Base-by-base conservation (phyloP, 2,329 filamentous ascomycete species). In the Cordyceps militaris region DNA sequence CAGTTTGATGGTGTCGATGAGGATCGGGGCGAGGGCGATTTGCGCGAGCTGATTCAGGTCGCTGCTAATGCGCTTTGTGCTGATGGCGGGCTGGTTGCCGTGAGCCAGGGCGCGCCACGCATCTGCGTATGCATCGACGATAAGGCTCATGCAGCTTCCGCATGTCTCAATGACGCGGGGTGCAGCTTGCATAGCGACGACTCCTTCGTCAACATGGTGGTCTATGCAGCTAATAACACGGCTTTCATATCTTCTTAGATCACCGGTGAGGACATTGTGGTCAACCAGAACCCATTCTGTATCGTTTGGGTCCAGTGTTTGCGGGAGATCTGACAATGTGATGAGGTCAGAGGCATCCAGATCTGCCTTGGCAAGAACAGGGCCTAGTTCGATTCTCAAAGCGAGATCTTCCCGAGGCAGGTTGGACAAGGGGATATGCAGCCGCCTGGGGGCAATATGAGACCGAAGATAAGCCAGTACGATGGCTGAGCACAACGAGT, bases 281-380 rank as follows among this genome's bases (percentile, higher is more conserved):
- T 94, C 89, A 4, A 94, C 88, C 1, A 94, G 75, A 19, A 90
- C 72, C 87, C 87, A 91, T 51, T 74, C 76, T 1, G 87, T 86
- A 48, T 83, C 79, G 26, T 79, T 75, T 0, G 82, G 76, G 0
- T 69, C 64, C 11, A 87, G 67, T 42, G 67, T 71, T 19, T 36
- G 24, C 1, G 76, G 75, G 0, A 82, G 73, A n/a, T 79, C 76
- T 4, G 74, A 76, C 14, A 82, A 69, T 10, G 79, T 92, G 57
- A 91, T 78, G 0, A 94, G 75, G 61, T 91, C 84, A 6, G 74
- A 73, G 2, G 79, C 70, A 1, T 75, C 69, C 3, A 91, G 76
- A 34, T 80, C 80, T 1, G 85, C 85, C 59, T 80, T 75, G 32
- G 73, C 73, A 40, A 92, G 79, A 3, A 89, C 80, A 2, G 85